Evolutionary conservation across 208 protist species (phyloP).

Genomic region (Trypanosoma avium): DNA sequence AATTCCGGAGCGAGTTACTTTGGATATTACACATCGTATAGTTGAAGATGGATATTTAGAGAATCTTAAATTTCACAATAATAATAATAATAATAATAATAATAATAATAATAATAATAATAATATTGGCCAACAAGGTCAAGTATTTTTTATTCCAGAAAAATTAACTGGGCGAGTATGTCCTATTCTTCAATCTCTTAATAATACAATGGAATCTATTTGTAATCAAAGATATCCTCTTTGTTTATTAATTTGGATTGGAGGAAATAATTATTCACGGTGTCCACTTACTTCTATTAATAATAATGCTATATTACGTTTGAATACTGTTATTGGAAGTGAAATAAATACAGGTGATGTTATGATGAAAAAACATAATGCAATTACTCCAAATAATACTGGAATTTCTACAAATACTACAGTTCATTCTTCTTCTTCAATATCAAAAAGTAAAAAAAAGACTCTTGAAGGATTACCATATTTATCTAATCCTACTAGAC

Average conservation of each 20-base stretch:
- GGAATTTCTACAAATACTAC: too few species aligned
- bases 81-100: too few species aligned
- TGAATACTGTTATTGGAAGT: background rate
- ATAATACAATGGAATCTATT: background rate
- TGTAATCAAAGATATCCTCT: background rate
- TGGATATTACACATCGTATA: constrained; percentile 3
- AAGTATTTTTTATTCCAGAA: constrained; percentile 25
- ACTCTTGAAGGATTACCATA: too few species aligned
- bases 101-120: too few species aligned
- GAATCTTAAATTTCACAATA: background rate
- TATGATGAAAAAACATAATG: too few species aligned
- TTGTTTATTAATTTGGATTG: constrained; percentile 19
- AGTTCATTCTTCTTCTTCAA: too few species aligned
- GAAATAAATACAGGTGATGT: background rate
- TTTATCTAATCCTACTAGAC: too few species aligned
- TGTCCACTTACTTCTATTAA: constrained; percentile 14
- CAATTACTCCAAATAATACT: too few species aligned
- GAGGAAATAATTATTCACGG: constrained; percentile 16
- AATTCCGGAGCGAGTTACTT: background rate
- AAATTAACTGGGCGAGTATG: background rate
- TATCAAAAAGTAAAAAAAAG: too few species aligned
- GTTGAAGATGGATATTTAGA: constrained; percentile 14
- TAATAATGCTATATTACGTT: background rate
- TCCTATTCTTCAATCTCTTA: background rate
- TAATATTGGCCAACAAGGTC: too few species aligned